Evolutionary conservation across 768 basidiomycete species (phyloP).

Genomic region (Kwoniella bestiolae): DNA sequence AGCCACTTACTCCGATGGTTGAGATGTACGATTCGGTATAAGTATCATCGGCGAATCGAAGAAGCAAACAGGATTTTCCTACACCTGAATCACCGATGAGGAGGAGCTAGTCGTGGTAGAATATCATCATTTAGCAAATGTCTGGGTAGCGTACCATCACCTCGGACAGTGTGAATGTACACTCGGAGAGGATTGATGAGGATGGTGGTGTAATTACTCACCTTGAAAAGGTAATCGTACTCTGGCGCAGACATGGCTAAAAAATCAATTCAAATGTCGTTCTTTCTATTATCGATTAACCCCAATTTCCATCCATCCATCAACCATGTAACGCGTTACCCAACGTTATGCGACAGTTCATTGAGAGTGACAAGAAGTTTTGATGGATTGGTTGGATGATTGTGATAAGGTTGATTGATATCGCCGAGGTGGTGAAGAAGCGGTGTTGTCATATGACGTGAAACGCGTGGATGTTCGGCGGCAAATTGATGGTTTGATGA

Average conservation of each 20-base stretch:
- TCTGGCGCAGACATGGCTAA: constrained; percentile 52
- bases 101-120: constrained; percentile 67
- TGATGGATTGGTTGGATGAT: not conserved
- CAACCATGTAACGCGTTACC: not conserved
- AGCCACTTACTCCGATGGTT: constrained; percentile 80
- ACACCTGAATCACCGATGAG: constrained; percentile 99
- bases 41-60: constrained; percentile 94
- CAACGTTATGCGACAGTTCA: not conserved
- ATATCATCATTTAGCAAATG: not conserved
- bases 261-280: not conserved
- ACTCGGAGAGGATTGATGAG: not conserved
- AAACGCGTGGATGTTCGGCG: constrained; percentile 2
- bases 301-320: not conserved
- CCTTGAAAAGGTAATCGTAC: constrained; percentile 58
- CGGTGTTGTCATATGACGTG: constrained; percentile 12
- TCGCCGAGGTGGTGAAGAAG: not conserved
- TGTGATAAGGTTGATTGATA: not conserved
- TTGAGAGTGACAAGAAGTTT: not conserved
- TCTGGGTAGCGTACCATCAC: not conserved
- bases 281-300: not conserved
- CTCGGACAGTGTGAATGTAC: not conserved
- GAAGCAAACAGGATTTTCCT: constrained; percentile 75
- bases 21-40: constrained; percentile 99
- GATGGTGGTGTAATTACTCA: constrained; percentile 19
- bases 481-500: not conserved